These are phyloP conservation scores for Suillus clintonianus DNA, from an alignment of 768 basidiomycete species.

Conservation along the genomic window DNA sequence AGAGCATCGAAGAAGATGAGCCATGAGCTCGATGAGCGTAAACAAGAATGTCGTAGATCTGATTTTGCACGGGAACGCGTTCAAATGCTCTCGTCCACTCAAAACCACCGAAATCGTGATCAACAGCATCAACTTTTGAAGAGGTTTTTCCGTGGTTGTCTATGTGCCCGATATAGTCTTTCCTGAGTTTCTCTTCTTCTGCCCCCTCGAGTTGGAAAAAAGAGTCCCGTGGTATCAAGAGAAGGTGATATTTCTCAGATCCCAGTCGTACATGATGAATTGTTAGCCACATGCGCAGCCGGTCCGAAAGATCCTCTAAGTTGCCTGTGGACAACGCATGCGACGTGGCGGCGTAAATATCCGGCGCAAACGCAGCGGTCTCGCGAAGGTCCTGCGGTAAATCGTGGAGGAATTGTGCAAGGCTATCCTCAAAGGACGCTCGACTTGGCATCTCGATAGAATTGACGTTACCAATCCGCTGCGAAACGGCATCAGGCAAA, in stretches of 20 bases:
- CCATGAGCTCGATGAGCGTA: conserved; percentile 66
- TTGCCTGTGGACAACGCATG: conserved; percentile 44
- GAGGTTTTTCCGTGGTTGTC: conserved; percentile 21
- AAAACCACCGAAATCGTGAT: conserved; percentile 29
- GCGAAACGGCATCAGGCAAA: conserved; percentile 56
- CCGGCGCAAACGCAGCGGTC: conserved; percentile 57
- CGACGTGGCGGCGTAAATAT: conserved; percentile 54
- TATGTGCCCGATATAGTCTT: conserved; percentile 45
- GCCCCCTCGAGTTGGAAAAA: conserved; percentile 51
- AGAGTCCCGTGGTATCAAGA: conserved; percentile 62
- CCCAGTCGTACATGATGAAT: conserved; percentile 65
- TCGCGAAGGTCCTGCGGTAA: conserved; percentile 60
- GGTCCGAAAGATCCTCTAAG: conserved; percentile 36
- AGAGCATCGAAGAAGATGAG: conserved; percentile 53
- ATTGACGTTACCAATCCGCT: conserved; percentile 55
- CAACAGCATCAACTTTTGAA: conserved; percentile 16
- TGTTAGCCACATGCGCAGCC: conserved; percentile 52
- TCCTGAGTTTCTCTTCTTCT: conserved; percentile 52
- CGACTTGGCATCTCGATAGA: conserved; percentile 63
- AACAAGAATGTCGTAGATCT: conserved; percentile 69
- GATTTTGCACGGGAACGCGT: conserved; percentile 62
- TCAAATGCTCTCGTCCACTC: conserved; percentile 49
- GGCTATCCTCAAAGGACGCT: conserved; percentile 49
- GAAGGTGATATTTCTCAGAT: conserved; percentile 56
- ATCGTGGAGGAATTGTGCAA: conserved; percentile 49